Conservation (phyloP, 495 filamentous ascomycete genomes). For the Cercophora scortea region DNA sequence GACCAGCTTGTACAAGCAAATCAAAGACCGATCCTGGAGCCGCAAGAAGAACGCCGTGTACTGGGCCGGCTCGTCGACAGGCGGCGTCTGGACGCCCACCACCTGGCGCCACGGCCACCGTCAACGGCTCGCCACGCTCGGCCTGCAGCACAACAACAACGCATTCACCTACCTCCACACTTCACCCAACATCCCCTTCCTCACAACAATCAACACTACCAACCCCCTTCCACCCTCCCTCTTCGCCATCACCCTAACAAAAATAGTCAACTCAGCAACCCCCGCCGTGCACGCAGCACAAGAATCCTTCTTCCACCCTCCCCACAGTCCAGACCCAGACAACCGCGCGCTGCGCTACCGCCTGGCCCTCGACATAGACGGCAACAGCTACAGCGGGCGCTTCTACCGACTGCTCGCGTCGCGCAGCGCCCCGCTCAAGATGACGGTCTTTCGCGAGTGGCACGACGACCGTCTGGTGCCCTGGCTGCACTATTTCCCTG, state of each 20-base stretch:
- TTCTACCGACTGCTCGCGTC: slow-evolving; percentile 43
- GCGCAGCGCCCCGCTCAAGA: slow-evolving; percentile 35
- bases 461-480: slow-evolving; percentile 46
- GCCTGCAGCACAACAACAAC: slow-evolving; percentile 38
- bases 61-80: slow-evolving; percentile 65
- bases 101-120: slow-evolving; percentile 66
- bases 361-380: slow-evolving; percentile 44
- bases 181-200: neutral
- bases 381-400: slow-evolving; percentile 47
- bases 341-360: slow-evolving; percentile 16
- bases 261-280: slow-evolving; percentile 3
- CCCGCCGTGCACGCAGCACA: neutral
- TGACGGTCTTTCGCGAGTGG: slow-evolving; percentile 48
- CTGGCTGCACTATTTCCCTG: slow-evolving; percentile 34
- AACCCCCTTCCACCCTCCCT: neutral
- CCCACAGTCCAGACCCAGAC: slow-evolving; percentile 5
- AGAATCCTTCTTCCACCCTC: slow-evolving; percentile 11
- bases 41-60: slow-evolving; percentile 47
- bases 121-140: slow-evolving; percentile 62
- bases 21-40: slow-evolving; percentile 41
- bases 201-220: neutral
- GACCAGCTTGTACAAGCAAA: slow-evolving; percentile 26
- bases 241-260: slow-evolving; percentile 4
- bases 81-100: slow-evolving; percentile 49
- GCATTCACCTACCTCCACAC: neutral